phyloP scores from a whole-genome alignment of 495 filamentous ascomycete species.

The Podospora sp. region DNA sequence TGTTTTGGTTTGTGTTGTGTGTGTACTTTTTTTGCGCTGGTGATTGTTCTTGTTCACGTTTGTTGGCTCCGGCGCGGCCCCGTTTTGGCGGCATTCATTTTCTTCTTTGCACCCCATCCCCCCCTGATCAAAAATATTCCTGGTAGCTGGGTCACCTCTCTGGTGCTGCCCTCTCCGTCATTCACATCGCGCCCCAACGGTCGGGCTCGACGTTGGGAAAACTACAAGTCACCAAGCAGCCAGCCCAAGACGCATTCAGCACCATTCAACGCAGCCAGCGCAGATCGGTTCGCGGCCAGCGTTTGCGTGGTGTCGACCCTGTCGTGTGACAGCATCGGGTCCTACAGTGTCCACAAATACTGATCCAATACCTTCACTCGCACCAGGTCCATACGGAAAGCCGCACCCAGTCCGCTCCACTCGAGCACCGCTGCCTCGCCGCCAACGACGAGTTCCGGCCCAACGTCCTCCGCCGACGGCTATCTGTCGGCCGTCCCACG shows the following conservation, averaged over 20 bases:
- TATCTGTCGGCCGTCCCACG: constrained; percentile 40
- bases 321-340: constrained; percentile 36
- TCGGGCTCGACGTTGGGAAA: constrained; percentile 15
- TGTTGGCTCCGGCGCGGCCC: background rate
- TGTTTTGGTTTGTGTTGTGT: background rate
- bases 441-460: constrained; percentile 44
- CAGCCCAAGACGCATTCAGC: constrained; percentile 1
- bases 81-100: background rate
- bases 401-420: constrained; percentile 47
- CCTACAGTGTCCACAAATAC: constrained; percentile 43
- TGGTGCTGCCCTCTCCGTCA: background rate
- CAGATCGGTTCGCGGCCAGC: constrained; percentile 25
- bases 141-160: constrained; percentile 10
- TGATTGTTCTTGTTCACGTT: background rate
- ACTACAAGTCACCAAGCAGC: background rate
- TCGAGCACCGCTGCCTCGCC: constrained; percentile 43
- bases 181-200: background rate
- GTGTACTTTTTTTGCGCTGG: constrained; percentile 7
- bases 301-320: constrained; percentile 34
- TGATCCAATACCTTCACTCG: constrained; percentile 34
- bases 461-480: constrained; percentile 39
- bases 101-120: constrained; percentile 2
- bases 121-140: constrained; percentile 8
- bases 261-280: constrained; percentile 15
- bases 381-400: constrained; percentile 43